A percentile compares a stretch with the other conserved stretches of the same genome.
Evolutionary conservation across 441 rosid species (phyloP).

Genomic region (Erodium texanum): DNA sequence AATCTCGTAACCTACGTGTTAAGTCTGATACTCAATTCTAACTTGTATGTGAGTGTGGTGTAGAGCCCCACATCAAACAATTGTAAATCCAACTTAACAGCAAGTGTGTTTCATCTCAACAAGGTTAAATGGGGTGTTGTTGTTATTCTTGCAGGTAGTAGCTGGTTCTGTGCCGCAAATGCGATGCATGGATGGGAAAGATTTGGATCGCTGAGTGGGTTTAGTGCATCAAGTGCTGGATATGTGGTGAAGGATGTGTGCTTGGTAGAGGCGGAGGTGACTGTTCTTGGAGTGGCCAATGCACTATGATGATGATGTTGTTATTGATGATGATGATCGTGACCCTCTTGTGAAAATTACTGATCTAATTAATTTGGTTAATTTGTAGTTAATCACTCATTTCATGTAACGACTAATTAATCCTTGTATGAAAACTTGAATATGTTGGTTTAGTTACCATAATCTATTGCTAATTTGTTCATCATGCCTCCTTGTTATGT

Average conservation of each 20-base stretch:
- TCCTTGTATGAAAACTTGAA: not conserved
- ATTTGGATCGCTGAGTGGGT: constrained; percentile 11
- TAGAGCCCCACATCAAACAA: no score
- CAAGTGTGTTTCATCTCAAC: no score
- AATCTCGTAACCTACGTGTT: no score
- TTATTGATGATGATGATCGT: no score
- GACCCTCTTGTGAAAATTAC: no score
- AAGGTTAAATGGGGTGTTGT: no score
- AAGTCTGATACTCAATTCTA: no score
- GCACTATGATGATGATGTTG: not conserved
- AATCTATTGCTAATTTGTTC: not conserved
- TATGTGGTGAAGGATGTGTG: constrained; percentile 17
- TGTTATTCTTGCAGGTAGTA: constrained; percentile 13
- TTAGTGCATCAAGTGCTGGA: constrained; percentile 1
- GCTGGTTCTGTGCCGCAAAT: constrained; percentile 18
- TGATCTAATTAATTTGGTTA: not conserved
- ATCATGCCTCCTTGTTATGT: no score
- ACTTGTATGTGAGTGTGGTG: no score
- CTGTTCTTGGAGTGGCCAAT: constrained; percentile 15
- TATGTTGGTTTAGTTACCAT: not conserved
- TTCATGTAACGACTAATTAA: not conserved
- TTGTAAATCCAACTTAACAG: no score
- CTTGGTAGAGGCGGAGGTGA: constrained; percentile 20
- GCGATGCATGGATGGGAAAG: constrained; percentile 19
- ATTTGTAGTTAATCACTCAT: not conserved